Evolutionary conservation across 2,329 filamentous ascomycete species (phyloP).

Genomic region (Claviceps sp.): DNA sequence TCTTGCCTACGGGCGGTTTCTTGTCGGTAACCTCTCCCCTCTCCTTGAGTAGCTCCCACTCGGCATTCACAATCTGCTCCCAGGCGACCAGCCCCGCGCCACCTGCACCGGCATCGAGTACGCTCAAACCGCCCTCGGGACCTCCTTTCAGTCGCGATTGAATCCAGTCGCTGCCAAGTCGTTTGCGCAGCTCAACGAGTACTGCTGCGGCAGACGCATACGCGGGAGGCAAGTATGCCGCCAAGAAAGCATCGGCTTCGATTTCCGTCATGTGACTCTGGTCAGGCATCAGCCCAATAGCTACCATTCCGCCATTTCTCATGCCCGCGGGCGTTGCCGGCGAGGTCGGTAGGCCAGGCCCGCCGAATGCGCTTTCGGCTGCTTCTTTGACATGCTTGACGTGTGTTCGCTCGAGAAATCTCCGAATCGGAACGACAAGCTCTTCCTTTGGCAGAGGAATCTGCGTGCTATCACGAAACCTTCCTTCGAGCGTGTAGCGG

Average conservation of each 20-base stretch:
- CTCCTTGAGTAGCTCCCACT: slow-evolving; percentile 60
- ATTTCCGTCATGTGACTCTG: slow-evolving; percentile 59
- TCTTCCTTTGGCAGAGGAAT: slow-evolving; percentile 58
- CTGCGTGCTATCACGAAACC: slow-evolving; percentile 59
- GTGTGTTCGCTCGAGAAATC: slow-evolving; percentile 53
- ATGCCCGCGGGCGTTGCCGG: slow-evolving; percentile 51
- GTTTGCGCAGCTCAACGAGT: slow-evolving; percentile 60
- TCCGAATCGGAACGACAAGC: slow-evolving; percentile 55
- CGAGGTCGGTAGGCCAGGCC: slow-evolving; percentile 61
- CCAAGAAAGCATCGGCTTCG: slow-evolving; percentile 60
- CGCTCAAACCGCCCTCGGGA: slow-evolving; percentile 42
- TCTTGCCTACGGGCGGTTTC: slow-evolving; percentile 48
- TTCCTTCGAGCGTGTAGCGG: slow-evolving; percentile 59
- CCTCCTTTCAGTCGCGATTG: slow-evolving; percentile 45
- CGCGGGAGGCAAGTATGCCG: slow-evolving; percentile 54
- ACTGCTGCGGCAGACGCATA: slow-evolving; percentile 56
- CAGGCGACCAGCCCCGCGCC: slow-evolving; percentile 64
- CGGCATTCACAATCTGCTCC: slow-evolving; percentile 64
- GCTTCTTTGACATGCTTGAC: slow-evolving; percentile 62
- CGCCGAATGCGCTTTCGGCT: slow-evolving; percentile 65
- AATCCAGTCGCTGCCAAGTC: slow-evolving; percentile 60
- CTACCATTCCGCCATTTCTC: slow-evolving; percentile 46
- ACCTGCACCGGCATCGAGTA: slow-evolving; percentile 63
- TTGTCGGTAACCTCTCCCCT: slow-evolving; percentile 27
- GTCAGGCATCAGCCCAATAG: slow-evolving; percentile 49